Evolutionary conservation across 495 filamentous ascomycete species (phyloP), one percentile per base, ranked within the genome.

Genomic region (Penicillium nucicola): DNA sequence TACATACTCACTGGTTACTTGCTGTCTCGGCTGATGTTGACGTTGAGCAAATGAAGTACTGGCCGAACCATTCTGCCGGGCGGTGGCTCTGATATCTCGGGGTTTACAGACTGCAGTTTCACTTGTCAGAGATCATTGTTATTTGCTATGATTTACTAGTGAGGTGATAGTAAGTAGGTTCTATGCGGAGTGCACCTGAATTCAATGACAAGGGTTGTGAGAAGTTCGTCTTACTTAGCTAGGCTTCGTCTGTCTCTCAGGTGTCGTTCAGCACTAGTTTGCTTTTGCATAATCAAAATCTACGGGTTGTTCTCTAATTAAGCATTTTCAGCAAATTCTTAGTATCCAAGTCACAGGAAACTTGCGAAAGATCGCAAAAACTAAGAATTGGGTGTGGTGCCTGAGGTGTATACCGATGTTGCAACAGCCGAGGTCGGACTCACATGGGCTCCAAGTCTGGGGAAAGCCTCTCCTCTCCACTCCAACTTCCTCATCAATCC

Each of bases 381-480:
- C 25, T 5, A 0, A 28, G 25, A 28, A 28, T 9, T 28, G 10
- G 7, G 10, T 28, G 20, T 48, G 25, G 19, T 48, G 46, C 46
- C 46, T 41, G 7, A 48, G 46, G 46, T 12, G 15, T 40, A 23
- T 1, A 5, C 19, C 37, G 15, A 28, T 40, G 30, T 45, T 43
- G 55, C 38, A 50, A 66, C 65, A 66, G 62, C 65, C 65, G 65
- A 68, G 65, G 65, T 68, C 53, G 58, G 36, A 45, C 42, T 66
- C 62, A 63, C 60, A 63, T 66, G 60, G 60, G 52, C 40, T 45
- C 47, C 47, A 48, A 56, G 61, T 59, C 56, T 42, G 56, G 60
- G 59, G 53, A 57, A 57, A 57, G 42, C 41, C 10, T 60, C 35
- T 43, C 52, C 56, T 47, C 34, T 36, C 35, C 35, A 35, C 36